Conservation (phyloP, 1,284 basidiomycete species). For the Schizophyllum amplum region DNA sequence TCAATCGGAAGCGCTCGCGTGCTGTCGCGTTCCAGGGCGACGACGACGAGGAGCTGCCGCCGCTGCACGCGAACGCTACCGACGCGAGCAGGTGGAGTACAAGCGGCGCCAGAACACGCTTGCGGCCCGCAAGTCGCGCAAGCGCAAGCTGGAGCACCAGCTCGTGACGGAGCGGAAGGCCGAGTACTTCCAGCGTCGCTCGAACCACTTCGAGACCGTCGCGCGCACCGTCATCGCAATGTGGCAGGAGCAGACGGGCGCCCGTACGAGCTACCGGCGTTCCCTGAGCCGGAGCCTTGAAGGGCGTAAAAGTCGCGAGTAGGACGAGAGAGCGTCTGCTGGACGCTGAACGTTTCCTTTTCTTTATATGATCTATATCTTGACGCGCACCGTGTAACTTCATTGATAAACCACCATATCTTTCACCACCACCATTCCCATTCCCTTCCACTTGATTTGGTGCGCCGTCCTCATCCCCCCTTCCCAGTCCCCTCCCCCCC, state of each 20-base stretch:
- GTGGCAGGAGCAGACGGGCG: background rate
- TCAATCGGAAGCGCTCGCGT: slow-evolving; percentile 20
- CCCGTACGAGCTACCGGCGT: background rate
- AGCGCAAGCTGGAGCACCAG: slow-evolving; percentile 71
- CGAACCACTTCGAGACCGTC: background rate
- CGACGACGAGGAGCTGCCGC: slow-evolving; percentile 27
- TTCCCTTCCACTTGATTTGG: background rate
- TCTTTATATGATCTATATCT: background rate
- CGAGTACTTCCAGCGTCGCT: slow-evolving; percentile 28
- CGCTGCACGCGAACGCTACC: slow-evolving; percentile 24
- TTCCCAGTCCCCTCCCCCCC: background rate
- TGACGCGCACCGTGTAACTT: background rate
- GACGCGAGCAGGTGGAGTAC: slow-evolving; percentile 63
- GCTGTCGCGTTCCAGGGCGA: slow-evolving; percentile 33
- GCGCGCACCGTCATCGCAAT: background rate
- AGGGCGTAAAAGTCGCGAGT: background rate
- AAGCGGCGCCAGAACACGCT: slow-evolving; percentile 79
- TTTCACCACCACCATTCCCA: background rate
- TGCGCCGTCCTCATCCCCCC: background rate
- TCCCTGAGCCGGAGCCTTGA: background rate
- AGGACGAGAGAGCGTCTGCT: background rate
- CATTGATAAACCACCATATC: background rate
- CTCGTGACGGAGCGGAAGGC: slow-evolving; percentile 48
- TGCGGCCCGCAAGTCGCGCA: slow-evolving; percentile 66
- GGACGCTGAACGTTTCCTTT: background rate